Conservation (phyloP, 2,329 filamentous ascomycete genomes). For the Cercospora berteroae region DNA sequence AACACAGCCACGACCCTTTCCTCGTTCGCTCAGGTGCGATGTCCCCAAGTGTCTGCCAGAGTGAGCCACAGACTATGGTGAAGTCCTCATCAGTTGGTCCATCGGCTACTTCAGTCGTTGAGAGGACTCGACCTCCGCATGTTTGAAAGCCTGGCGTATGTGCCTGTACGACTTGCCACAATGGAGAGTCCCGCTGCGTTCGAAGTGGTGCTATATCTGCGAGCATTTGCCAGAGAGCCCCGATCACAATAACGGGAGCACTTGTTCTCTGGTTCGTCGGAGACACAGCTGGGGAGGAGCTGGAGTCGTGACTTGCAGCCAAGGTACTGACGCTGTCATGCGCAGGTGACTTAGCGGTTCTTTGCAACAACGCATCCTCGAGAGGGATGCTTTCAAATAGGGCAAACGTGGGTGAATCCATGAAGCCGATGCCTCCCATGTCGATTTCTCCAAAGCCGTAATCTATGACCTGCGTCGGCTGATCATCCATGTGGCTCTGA, state of each 20-base stretch:
- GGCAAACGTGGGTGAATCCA: neutral
- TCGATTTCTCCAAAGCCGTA: neutral
- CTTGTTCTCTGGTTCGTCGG: too few relatives aligned
- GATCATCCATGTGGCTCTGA: too few relatives aligned
- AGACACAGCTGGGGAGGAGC: neutral
- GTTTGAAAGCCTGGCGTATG: neutral
- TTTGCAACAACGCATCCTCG: neutral
- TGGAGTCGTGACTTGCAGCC: too few relatives aligned
- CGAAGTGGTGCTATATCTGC: neutral
- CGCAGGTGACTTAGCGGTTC: neutral
- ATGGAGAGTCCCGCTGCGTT: neutral
- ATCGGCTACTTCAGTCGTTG: neutral
- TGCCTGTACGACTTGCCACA: neutral
- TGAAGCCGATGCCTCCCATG: neutral
- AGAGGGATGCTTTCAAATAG: neutral
- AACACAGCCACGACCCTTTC: neutral
- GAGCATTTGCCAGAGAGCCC: neutral
- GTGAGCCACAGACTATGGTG: neutral
- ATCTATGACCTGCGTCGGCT: neutral
- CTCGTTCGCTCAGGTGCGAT: neutral
- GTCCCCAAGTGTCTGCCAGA: neutral
- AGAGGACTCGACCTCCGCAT: neutral
- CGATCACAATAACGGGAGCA: neutral
- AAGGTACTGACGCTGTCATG: neutral
- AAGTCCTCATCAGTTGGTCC: neutral